Evolutionary conservation across 2,329 filamentous ascomycete species (phyloP).

Genomic region (Sarocladiaceae sp.): DNA sequence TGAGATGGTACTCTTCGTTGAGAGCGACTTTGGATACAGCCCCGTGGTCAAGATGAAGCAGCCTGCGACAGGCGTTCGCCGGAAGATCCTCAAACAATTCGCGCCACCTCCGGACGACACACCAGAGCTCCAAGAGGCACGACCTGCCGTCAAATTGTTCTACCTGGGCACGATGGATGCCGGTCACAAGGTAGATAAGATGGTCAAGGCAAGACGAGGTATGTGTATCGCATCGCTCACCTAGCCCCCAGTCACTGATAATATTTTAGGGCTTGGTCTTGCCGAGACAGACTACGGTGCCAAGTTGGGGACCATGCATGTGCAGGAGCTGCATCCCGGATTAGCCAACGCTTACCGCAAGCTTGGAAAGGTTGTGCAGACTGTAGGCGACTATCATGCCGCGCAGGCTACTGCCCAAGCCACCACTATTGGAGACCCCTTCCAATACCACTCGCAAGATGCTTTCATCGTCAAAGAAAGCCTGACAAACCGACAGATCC

Average conservation of each 20-base stretch:
- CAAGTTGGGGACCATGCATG: constrained; percentile 80
- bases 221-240: constrained; percentile 19
- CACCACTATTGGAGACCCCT: constrained; percentile 86
- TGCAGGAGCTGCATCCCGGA: constrained; percentile 86
- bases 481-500: constrained; percentile 93
- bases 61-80: constrained; percentile 88
- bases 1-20: constrained; percentile 97
- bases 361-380: constrained; percentile 89
- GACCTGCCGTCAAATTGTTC: constrained; percentile 90
- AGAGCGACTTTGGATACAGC: constrained; percentile 97
- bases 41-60: constrained; percentile 94
- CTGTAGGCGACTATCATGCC: constrained; percentile 90
- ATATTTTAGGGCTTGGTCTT: constrained; percentile 72
- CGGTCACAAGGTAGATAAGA: constrained; percentile 92
- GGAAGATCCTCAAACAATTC: constrained; percentile 97
- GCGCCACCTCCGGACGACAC: constrained; percentile 96
- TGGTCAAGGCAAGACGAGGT: constrained; percentile 92
- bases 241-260: constrained; percentile 13
- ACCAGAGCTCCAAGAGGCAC: constrained; percentile 83
- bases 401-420: constrained; percentile 96
- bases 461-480: constrained; percentile 98
- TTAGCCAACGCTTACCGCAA: constrained; percentile 90
- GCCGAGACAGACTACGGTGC: constrained; percentile 91
- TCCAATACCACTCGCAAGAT: constrained; percentile 92
- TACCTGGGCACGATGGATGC: constrained; percentile 94